Conservation (phyloP, 1,139 yeast genomes). For the Suhomyces atakaporum region DNA sequence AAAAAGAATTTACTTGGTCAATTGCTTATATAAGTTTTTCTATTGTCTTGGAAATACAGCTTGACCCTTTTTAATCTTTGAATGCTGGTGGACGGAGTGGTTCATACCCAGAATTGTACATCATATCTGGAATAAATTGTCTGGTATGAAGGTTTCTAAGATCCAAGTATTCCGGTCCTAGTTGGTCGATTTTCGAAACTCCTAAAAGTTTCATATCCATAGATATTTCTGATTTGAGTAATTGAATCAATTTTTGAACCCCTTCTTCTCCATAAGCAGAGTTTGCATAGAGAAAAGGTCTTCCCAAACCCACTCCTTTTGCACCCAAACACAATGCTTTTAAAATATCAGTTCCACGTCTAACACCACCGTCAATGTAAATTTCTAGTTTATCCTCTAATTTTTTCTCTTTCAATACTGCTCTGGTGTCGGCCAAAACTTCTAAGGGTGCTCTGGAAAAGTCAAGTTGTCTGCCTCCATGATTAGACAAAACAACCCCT, state of each 20-base stretch:
- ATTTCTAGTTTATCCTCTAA: slow-evolving; percentile 52
- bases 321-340: slow-evolving; percentile 72
- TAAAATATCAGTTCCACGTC: slow-evolving; percentile 67
- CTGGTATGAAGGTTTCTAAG: slow-evolving; percentile 18
- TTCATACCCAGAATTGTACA: slow-evolving; percentile 16
- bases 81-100: slow-evolving; percentile 18
- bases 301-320: slow-evolving; percentile 71
- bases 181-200: slow-evolving; percentile 62
- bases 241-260: slow-evolving; percentile 74
- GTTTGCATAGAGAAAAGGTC: slow-evolving; percentile 72
- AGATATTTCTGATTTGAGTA: slow-evolving; percentile 76
- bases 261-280: slow-evolving; percentile 77
- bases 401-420: slow-evolving; percentile 49
- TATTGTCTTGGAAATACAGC: background rate
- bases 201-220: slow-evolving; percentile 91
- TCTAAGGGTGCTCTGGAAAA: slow-evolving; percentile 69
- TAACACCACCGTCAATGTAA: slow-evolving; percentile 66
- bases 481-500: slow-evolving; percentile 68
- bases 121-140: slow-evolving; percentile 12
- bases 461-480: slow-evolving; percentile 77
- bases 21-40: no score
- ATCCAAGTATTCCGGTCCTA: slow-evolving; percentile 53
- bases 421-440: slow-evolving; percentile 64
- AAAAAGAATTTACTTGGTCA: background rate
- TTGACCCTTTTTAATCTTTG: slow-evolving; percentile 2